These are phyloP conservation scores for Oemleria cerasiformis DNA, from an alignment of 306 rosid genomes.

Conservation along the genomic window DNA sequence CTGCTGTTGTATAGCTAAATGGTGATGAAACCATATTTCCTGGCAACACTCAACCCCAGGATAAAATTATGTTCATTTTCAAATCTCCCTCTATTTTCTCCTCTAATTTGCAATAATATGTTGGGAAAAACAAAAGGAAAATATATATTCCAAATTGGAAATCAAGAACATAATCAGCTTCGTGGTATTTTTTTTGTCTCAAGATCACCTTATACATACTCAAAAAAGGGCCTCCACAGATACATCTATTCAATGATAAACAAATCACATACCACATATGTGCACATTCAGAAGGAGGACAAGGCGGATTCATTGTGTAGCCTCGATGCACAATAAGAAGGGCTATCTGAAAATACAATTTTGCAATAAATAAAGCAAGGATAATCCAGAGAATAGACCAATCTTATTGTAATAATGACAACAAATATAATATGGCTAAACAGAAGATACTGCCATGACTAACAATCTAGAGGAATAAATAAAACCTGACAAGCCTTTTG, in stretches of 20 bases:
- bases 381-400: slow-evolving; percentile 25
- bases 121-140: not conserved
- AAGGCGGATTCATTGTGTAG: slow-evolving; percentile 87
- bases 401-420: not conserved
- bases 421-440: not conserved
- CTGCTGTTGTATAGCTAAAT: too few species aligned
- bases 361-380: slow-evolving; percentile 30
- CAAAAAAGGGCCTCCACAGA: not conserved
- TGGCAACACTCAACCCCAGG: slow-evolving; percentile 5
- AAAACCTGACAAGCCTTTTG: slow-evolving; percentile 88
- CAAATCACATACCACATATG: slow-evolving; percentile 74
- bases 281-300: slow-evolving; percentile 94
- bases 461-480: slow-evolving; percentile 31
- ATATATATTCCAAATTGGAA: not conserved
- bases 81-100: not conserved
- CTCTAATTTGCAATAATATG: not conserved
- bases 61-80: not conserved
- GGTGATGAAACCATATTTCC: slow-evolving; percentile 1
- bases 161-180: not conserved
- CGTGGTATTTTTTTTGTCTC: slow-evolving; percentile 3
- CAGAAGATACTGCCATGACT: not conserved
- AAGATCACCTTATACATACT: not conserved
- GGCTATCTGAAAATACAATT: slow-evolving; percentile 81
- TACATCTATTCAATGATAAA: not conserved
- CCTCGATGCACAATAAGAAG: slow-evolving; percentile 83